These are phyloP conservation scores for Diplotaxis tenuifolia DNA, from an alignment of 345 rosid genomes.

Conservation along the genomic window DNA sequence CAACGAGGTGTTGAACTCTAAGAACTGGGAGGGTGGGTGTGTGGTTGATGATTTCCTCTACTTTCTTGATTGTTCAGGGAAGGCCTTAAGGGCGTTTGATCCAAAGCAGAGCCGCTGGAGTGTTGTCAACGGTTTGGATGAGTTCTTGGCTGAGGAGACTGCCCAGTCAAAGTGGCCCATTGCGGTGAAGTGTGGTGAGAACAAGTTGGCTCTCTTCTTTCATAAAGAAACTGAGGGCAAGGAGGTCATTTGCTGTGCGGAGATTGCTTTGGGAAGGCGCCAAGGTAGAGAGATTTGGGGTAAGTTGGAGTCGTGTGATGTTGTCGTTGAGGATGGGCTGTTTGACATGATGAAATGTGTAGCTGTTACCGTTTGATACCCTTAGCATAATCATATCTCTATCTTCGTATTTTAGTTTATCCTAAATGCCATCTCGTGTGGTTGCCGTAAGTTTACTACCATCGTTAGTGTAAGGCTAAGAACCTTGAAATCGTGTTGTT, in stretches of 20 bases:
- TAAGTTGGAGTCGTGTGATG: background rate
- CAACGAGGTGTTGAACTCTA: background rate
- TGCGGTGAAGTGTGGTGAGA: background rate
- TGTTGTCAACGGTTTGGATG: background rate
- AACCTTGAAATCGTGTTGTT: background rate
- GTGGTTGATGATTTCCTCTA: background rate
- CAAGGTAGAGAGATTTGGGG: background rate
- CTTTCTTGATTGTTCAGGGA: background rate
- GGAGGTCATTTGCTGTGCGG: background rate
- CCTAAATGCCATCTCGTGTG: background rate
- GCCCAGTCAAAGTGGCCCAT: background rate
- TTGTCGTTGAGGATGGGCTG: background rate
- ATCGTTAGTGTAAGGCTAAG: background rate
- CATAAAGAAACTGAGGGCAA: background rate
- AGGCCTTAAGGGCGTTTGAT: background rate
- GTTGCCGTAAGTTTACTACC: background rate
- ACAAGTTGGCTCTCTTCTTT: background rate
- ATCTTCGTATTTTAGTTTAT: background rate
- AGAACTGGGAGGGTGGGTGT: background rate
- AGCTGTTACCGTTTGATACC: background rate
- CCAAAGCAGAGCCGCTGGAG: background rate
- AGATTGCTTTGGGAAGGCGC: background rate
- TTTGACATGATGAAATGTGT: background rate
- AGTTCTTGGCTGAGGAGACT: background rate
- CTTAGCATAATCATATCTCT: background rate